Base-by-base conservation (phyloP, 257 asterid species). In the Salvia miltiorrhiza region DNA sequence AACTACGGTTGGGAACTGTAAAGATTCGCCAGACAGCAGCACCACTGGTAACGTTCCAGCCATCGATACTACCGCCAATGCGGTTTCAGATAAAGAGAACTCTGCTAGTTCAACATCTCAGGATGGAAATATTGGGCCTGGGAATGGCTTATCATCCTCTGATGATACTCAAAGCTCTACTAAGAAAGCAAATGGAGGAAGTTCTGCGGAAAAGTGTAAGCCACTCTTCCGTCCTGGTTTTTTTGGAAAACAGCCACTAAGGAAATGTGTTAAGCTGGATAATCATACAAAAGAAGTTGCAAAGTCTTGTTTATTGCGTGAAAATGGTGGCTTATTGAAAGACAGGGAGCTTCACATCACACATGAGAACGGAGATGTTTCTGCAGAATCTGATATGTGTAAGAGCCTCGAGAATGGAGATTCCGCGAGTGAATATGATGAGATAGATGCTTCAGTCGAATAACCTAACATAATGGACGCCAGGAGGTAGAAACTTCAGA, bases 211-310 rank as follows among this genome's bases (percentile, higher is more conserved):
- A 13, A 84, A 85, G 76, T 61, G 33, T 2, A 88, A 82, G 79
- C 97, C 96, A 16, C 73, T 81, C 47, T 74, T 90, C 35, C 41
- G 74, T 67, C 85, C 82, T 24, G 97, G 97, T 13, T 90, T 88
- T 80, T 94, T 86, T 39, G 87, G 71, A 43, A 90, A 83, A 69
- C 80, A 65, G n/a, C 79, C 75, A 23, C 71, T 70, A 40, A 79
- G 49, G 54, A 81, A 56, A 72, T 30, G 30, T 45, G 57, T 23
- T 13, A 73, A 73, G 79, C 71, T 52, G 26, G 76, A 39, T 43
- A 44, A 64, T 70, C 67, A 73, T 20, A 54, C 53, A 19, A 60
- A 70, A 48, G 81, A 67, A 12, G 65, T 40, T 60, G 47, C 39
- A 54, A 69, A 56, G 61, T 40, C 78, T 56, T 33, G 20, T 54